Conservation (phyloP, 768 basidiomycete genomes). For the Boletus sp. region DNA sequence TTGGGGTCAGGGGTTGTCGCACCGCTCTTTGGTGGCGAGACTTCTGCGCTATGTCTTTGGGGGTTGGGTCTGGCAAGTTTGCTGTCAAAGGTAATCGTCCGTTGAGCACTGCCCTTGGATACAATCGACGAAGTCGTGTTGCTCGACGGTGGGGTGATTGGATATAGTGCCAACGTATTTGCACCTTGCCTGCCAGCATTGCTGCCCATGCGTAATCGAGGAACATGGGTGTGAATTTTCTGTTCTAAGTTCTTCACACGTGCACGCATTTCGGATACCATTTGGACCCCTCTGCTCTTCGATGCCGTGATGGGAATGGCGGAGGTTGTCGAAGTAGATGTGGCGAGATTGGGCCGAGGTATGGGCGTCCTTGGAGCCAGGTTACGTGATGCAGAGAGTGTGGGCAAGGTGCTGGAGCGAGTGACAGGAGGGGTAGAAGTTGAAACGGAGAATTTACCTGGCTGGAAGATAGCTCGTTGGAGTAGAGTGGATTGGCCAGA, state of each 20-base stretch:
- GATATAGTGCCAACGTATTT: conserved; percentile 35
- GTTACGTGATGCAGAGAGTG: conserved; percentile 46
- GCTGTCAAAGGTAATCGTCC: conserved; percentile 15
- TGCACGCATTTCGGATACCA: conserved; percentile 91
- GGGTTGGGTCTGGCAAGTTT: conserved; percentile 23
- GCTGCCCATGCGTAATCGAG: conserved; percentile 78
- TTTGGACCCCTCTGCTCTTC: conserved; percentile 81
- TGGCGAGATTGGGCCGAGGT: conserved; percentile 36
- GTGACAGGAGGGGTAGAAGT: conserved; percentile 48
- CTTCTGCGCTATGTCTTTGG: conserved; percentile 46
- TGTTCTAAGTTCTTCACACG: conserved; percentile 79
- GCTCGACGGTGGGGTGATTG: conserved; percentile 35
- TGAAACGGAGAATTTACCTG: conserved; percentile 38
- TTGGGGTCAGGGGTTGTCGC: conserved; percentile 48
- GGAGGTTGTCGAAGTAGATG: conserved; percentile 36
- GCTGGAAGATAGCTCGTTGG: conserved; percentile 49
- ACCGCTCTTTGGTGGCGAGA: conserved; percentile 38
- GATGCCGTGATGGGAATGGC: conserved; percentile 44
- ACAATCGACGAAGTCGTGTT: conserved; percentile 36
- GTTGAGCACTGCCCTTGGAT: conserved; percentile 18
- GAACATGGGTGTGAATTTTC: conserved; percentile 84
- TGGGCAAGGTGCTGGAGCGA: conserved; percentile 57
- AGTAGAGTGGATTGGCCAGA: conserved; percentile 47
- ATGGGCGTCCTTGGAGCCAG: conserved; percentile 43
- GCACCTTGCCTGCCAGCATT: conserved; percentile 52